Evolutionary conservation across 1,284 basidiomycete genomes (phyloP).

Genomic region (Cutaneotrichosporon cyanovorans): DNA sequence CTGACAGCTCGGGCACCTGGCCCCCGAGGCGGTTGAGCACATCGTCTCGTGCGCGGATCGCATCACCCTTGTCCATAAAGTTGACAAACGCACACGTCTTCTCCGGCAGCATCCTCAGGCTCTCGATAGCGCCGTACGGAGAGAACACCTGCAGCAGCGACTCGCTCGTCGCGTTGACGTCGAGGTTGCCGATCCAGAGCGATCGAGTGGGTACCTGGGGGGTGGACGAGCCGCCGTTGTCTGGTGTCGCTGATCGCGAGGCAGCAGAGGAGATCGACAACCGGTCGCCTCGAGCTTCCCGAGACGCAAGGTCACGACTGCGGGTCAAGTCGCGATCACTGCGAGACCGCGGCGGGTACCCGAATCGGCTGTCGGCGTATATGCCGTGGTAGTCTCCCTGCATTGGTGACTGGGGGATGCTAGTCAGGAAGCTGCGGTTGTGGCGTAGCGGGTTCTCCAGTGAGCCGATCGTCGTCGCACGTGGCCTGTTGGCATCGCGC

Average conservation of each 20-base stretch:
- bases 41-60: conserved; percentile 91
- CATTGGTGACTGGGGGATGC: conserved; percentile 39
- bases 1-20: conserved; percentile 77
- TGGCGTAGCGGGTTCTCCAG: conserved; percentile 58
- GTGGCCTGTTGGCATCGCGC: conserved; percentile 54
- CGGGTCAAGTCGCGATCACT: conserved; percentile 29
- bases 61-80: conserved; percentile 89
- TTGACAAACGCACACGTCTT: conserved; percentile 99
- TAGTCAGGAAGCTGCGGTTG: conserved; percentile 49
- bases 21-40: conserved; percentile 89
- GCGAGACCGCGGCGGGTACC: conserved; percentile 27
- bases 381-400: conserved; percentile 16
- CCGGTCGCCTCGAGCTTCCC: conserved; percentile 24
- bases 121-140: conserved; percentile 93
- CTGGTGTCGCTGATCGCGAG: conserved; percentile 38
- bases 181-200: conserved; percentile 95
- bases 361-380: conserved; percentile 18
- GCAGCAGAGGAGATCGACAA: conserved; percentile 36
- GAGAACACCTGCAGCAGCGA: conserved; percentile 92
- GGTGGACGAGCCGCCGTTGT: conserved; percentile 34
- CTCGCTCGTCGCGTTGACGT: conserved; percentile 84
- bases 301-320: conserved; percentile 26
- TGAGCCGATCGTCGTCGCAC: conserved; percentile 83
- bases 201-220: conserved; percentile 84
- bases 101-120: conserved; percentile 83